Evolutionary conservation across 352 stramenopile genomes (phyloP).

Genomic region (Blastocystis sp.): DNA sequence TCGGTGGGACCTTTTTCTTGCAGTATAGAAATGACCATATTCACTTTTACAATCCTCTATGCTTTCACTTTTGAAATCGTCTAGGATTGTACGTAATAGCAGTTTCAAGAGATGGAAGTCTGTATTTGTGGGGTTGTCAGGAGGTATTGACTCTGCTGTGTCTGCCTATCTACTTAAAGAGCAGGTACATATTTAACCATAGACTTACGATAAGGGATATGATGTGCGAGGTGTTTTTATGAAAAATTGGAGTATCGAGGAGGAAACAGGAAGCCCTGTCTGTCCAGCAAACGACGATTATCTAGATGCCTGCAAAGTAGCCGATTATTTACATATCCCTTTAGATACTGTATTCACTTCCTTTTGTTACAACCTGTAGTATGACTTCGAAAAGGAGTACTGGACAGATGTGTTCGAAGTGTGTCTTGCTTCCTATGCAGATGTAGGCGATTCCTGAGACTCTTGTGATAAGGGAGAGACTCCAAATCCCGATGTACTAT

Average conservation of each 20-base stretch:
- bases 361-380: conserved; percentile 68
- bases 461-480: conserved; percentile 70
- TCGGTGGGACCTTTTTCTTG: conserved; percentile 60
- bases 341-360: conserved; percentile 68
- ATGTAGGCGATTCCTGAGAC: conserved; percentile 60
- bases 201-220: conserved; percentile 71
- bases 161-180: conserved; percentile 81
- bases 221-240: conserved; percentile 92
- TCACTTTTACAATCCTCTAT: too few species aligned
- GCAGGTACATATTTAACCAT: not conserved
- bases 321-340: conserved; percentile 80
- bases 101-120: not conserved
- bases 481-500: conserved; percentile 87
- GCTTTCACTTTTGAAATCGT: not conserved
- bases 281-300: conserved; percentile 83
- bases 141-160: conserved; percentile 94
- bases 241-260: conserved; percentile 93
- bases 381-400: conserved; percentile 87
- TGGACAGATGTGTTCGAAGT: conserved; percentile 93
- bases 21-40: not conserved
- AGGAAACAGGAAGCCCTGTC: conserved; percentile 78
- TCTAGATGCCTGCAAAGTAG: conserved; percentile 83
- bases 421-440: conserved; percentile 81
- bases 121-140: conserved; percentile 91
- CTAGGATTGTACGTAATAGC: not conserved